Evolutionary conservation across 1,139 yeast species (phyloP), one percentile per base, ranked within the genome.

Genomic region (Yamadazyma epiphylla): DNA sequence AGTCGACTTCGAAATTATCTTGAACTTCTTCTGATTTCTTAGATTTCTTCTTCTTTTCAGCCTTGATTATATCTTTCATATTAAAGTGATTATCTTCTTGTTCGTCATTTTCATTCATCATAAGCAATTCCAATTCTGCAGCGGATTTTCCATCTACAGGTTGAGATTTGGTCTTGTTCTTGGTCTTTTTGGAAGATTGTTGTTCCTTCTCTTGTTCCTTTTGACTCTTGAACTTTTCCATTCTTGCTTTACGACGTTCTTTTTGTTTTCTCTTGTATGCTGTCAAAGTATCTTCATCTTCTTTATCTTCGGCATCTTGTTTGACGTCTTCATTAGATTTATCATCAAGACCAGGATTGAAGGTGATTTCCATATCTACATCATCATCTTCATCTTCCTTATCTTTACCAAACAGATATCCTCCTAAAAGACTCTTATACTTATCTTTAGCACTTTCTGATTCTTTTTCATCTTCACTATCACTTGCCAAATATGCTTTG

Each of bases 361-460:
- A 94, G 0, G 97, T 88, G 44, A 94, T 85, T 53, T 91, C 97
- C 88, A 91, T 83, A 50, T 89, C 97, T 11, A 86, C 81, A 29
- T 83, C 95, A 23, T 64, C 80, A 19, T 74, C 83, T 5, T 64
- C 73, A 2, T 41, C 50, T 3, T 48, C 55, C 15, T 61, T 66
- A 2, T 43, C 47, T 3, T 47, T 53, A 30, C 62, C 56, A 25
- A 43, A 45, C 32, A 66, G 58, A 15, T 72, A 61, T 5, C 64
- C 62, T 6, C 78, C 79, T 17, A 80, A 71, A 26, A 87, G 60
- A 24, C 70, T 70, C 47, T 78, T 77, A 53, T 88, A 83, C 51
- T 82, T 86, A 39, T 70, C 74, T 43, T 73, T 77, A 41, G 65
- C 48, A 13, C 58, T 62, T 19, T 32, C 29, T n/a, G 14, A 24